phyloP scores from a whole-genome alignment of 805 yeast genomes.

The Kazachstania viticola region DNA sequence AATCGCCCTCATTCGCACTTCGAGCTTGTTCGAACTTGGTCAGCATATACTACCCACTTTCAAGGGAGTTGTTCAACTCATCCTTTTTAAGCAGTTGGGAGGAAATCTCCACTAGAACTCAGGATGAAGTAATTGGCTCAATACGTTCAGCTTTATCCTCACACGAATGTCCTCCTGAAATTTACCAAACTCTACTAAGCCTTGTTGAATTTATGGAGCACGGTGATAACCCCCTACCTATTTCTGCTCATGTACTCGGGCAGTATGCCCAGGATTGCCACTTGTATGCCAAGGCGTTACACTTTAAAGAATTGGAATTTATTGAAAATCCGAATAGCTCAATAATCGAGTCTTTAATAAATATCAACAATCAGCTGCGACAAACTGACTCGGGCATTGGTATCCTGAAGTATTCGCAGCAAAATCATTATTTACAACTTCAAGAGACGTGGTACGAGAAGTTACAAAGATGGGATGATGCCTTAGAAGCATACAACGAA shows the following conservation, averaged over 20 bases:
- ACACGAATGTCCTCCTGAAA: slow-evolving; percentile 90
- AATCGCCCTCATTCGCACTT: slow-evolving; percentile 88
- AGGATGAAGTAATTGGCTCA: slow-evolving; percentile 78
- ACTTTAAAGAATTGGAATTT: slow-evolving; percentile 90
- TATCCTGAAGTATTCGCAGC: slow-evolving; percentile 85
- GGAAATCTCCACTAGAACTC: slow-evolving; percentile 77
- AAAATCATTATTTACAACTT: slow-evolving; percentile 78
- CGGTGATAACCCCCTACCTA: slow-evolving; percentile 88
- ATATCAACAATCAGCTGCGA: slow-evolving; percentile 87
- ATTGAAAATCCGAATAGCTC: slow-evolving; percentile 87
- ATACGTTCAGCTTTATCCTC: slow-evolving; percentile 81
- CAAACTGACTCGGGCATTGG: slow-evolving; percentile 98
- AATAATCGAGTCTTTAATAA: slow-evolving; percentile 82
- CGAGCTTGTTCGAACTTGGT: slow-evolving; percentile 89
- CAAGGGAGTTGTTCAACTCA: slow-evolving; percentile 84
- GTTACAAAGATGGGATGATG: slow-evolving; percentile 96
- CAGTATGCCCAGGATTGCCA: slow-evolving; percentile 91
- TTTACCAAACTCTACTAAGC: slow-evolving; percentile 78
- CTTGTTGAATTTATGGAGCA: slow-evolving; percentile 96
- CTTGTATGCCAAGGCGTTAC: slow-evolving; percentile 94
- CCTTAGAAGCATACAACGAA: slow-evolving; percentile 76
- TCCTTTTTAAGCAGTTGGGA: slow-evolving; percentile 95
- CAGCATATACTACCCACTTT: slow-evolving; percentile 74
- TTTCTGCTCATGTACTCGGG: slow-evolving; percentile 80
- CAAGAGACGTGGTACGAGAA: slow-evolving; percentile 98